These are phyloP conservation scores for Sisymbrium altissimum DNA, from an alignment of 345 rosid species.

Conservation along the genomic window DNA sequence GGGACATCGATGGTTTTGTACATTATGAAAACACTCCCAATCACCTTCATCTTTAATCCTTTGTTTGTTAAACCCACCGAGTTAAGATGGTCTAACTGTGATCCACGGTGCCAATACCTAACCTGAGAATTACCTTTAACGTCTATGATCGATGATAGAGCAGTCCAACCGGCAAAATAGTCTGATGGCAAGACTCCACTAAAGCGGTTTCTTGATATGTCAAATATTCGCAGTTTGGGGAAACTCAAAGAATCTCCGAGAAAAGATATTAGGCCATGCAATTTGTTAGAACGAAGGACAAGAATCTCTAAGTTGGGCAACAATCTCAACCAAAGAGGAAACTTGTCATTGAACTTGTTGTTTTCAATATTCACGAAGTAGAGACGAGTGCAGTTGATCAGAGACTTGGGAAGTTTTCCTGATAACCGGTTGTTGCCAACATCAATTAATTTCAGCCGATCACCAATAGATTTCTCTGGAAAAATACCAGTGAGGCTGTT, in stretches of 20 bases:
- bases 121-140: no score
- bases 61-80: not conserved
- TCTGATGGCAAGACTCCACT: no score
- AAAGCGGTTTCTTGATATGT: no score
- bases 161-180: no score
- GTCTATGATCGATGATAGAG: no score
- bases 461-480: not conserved
- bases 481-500: slow-evolving; percentile 20
- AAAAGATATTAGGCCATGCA: slow-evolving; percentile 38
- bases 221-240: no score
- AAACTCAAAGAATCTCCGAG: not conserved
- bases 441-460: not conserved
- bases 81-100: not conserved
- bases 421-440: no score
- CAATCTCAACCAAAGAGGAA: slow-evolving; percentile 39
- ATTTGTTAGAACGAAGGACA: slow-evolving; percentile 42
- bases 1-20: not conserved
- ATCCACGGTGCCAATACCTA: not conserved
- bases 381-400: slow-evolving; percentile 30
- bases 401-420: no score
- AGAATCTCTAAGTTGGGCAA: slow-evolving; percentile 35
- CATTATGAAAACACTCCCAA: not conserved
- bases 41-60: not conserved
- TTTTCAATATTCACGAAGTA: slow-evolving; percentile 43
- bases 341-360: slow-evolving; percentile 32